These are phyloP conservation scores for Euphorbia schlechtendalii DNA, from an alignment of 441 rosid species.

Conservation along the genomic window DNA sequence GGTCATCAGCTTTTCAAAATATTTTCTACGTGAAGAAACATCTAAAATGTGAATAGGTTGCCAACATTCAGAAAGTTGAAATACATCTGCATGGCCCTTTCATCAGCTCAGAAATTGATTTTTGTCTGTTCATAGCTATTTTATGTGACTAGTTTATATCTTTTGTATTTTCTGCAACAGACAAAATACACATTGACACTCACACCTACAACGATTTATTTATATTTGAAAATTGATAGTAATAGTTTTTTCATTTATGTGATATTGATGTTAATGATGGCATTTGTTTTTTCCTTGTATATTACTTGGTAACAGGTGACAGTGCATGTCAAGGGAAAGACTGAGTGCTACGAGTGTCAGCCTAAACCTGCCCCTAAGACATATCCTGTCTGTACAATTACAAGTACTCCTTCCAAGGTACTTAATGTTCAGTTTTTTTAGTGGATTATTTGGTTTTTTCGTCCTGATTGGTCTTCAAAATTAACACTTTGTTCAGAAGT, in stretches of 20 bases:
- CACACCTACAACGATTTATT: not conserved
- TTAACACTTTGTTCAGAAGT: not conserved
- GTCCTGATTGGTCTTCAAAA: not conserved
- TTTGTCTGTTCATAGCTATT: constrained; percentile 4
- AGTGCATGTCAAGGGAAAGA: constrained; percentile 80
- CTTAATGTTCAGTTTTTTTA: constrained; percentile 6
- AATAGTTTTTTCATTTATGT: constrained; percentile 7
- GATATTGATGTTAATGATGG: constrained; percentile 19
- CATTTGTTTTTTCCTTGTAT: not conserved
- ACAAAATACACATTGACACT: not conserved
- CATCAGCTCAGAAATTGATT: not conserved
- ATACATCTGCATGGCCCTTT: not conserved
- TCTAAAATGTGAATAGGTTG: not conserved
- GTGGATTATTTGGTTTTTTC: not conserved
- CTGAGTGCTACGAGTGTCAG: constrained; percentile 95
- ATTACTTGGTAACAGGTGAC: constrained; percentile 52
- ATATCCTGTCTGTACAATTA: constrained; percentile 96
- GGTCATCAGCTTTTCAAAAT: not conserved
- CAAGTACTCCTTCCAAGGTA: constrained; percentile 98
- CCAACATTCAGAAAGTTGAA: not conserved
- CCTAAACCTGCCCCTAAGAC: constrained; percentile 97
- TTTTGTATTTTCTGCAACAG: not conserved
- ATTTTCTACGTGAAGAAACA: not conserved
- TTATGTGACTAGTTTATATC: not conserved
- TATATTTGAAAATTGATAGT: not conserved